phyloP scores from a whole-genome alignment of 768 basidiomycete genomes.

The Lepiota venenata region DNA sequence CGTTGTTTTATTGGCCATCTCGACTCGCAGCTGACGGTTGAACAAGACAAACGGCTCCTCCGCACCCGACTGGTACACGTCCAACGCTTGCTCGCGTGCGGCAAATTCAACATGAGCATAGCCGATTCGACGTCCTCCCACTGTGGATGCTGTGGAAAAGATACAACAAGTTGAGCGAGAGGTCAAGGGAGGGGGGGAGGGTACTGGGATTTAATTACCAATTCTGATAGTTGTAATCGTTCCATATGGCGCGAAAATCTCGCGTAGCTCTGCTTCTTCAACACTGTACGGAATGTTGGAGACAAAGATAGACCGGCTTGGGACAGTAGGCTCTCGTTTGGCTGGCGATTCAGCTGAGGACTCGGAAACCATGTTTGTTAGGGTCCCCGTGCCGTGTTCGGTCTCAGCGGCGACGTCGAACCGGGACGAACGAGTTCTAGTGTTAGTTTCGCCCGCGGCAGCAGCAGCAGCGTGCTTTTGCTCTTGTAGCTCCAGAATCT shows the following conservation, averaged over 20 bases:
- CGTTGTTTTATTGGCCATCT: background rate
- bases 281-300: constrained; percentile 52
- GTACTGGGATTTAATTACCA: constrained; percentile 28
- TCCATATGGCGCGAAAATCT: constrained; percentile 43
- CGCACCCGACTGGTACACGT: constrained; percentile 28
- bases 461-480: too few species aligned
- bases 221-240: constrained; percentile 32
- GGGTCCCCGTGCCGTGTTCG: background rate
- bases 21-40: constrained; percentile 40
- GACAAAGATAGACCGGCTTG: constrained; percentile 37
- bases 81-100: constrained; percentile 31
- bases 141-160: constrained; percentile 19
- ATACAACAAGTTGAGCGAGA: background rate
- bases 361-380: background rate
- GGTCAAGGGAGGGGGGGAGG: background rate
- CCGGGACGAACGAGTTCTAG: too few species aligned
- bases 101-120: constrained; percentile 44
- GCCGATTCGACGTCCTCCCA: constrained; percentile 38
- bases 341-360: background rate
- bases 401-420: too few species aligned
- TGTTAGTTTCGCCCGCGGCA: too few species aligned
- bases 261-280: constrained; percentile 36
- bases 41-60: constrained; percentile 47
- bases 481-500: constrained; percentile 4
- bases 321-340: background rate